These are phyloP conservation scores for Psilocybe azurescens DNA, from an alignment of 768 basidiomycete species.

Conservation along the genomic window DNA sequence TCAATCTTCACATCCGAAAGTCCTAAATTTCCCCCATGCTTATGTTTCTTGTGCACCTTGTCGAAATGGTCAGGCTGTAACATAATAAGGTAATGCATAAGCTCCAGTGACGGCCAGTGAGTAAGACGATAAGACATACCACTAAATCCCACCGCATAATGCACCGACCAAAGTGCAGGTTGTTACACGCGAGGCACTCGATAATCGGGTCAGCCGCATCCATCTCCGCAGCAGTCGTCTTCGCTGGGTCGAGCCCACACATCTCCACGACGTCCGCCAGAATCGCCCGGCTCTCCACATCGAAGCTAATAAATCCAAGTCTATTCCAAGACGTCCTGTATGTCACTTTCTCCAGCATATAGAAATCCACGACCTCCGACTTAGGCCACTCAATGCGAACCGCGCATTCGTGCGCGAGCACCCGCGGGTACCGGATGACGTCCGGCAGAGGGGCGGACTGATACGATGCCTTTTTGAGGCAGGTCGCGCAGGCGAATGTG, in stretches of 20 bases:
- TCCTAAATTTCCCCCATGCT: neutral
- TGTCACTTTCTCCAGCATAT: neutral
- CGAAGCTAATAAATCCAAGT: neutral
- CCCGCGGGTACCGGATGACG: slow-evolving; percentile 11
- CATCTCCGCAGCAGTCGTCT: slow-evolving; percentile 28
- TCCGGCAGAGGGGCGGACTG: neutral
- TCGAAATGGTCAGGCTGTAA: neutral
- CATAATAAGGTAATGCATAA: neutral
- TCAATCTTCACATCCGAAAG: neutral
- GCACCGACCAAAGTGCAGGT: slow-evolving; percentile 9
- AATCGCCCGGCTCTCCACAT: neutral
- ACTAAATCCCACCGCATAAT: slow-evolving; percentile 20
- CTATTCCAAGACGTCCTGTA: slow-evolving; percentile 12
- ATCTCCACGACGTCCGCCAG: slow-evolving; percentile 18
- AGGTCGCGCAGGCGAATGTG: slow-evolving; percentile 22
- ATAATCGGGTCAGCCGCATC: slow-evolving; percentile 24
- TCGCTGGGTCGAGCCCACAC: slow-evolving; percentile 29
- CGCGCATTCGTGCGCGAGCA: slow-evolving; percentile 14
- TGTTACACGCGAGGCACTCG: slow-evolving; percentile 22
- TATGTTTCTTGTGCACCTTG: neutral
- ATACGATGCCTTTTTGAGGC: neutral
- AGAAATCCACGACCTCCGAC: neutral
- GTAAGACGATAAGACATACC: slow-evolving; percentile 7
- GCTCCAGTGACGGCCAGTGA: no score
- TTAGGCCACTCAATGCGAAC: neutral